Evolutionary conservation across 306 rosid species (phyloP).

Genomic region (Styphnolobium japonicum): DNA sequence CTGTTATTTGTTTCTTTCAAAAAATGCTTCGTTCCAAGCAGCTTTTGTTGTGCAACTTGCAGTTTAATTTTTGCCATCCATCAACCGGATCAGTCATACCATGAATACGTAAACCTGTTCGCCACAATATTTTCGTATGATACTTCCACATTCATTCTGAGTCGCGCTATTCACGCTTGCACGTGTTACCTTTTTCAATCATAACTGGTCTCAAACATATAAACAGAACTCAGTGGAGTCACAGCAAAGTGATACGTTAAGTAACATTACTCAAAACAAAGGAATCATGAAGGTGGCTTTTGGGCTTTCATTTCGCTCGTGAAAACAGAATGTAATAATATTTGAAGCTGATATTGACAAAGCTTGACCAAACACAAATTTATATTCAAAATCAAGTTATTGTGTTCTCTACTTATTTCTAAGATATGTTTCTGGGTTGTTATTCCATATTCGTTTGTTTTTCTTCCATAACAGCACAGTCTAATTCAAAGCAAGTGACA

Average conservation of each 20-base stretch:
- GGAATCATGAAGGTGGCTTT: neutral
- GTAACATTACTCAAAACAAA: no score
- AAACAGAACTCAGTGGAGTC: neutral
- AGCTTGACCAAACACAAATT: neutral
- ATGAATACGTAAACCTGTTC: neutral
- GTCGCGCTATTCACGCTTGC: neutral
- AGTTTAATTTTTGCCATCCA: neutral
- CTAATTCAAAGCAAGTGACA: no score
- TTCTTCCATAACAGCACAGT: no score
- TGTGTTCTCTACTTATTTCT: no score
- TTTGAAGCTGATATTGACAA: neutral
- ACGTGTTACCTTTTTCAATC: neutral
- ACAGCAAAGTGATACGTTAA: neutral
- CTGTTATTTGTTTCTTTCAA: neutral
- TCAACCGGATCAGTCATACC: neutral
- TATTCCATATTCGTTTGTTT: no score
- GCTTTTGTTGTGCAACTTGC: neutral
- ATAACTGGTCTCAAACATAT: neutral
- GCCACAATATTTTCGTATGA: neutral
- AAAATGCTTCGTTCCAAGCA: neutral
- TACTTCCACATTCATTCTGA: neutral
- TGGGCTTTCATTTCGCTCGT: neutral
- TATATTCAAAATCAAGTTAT: neutral
- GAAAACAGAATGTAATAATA: neutral
- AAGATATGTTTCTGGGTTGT: no score